Base-by-base conservation (phyloP, 495 filamentous ascomycete species). In the Cladorrhinum samala region DNA sequence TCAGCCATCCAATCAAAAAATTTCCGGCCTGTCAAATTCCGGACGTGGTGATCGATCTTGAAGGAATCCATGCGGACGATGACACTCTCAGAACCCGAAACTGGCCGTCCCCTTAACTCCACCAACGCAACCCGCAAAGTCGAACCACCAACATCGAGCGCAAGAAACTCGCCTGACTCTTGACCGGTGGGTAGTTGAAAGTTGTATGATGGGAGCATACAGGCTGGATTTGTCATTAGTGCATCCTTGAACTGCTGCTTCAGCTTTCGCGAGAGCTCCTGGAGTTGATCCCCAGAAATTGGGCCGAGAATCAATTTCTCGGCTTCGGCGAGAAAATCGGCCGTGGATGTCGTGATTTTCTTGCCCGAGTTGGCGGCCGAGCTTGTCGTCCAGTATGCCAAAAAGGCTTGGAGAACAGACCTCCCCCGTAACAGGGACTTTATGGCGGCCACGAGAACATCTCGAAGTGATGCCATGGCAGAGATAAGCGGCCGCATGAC, bases 1-100 rank as follows among this genome's bases (percentile, higher is more conserved):
- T 83, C 78, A 2, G 88, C 87, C 69, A 95, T 91, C 89, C 89
- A 95, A 42, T 83, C 74, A 57, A 93, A 95, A 42, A 92, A 81
- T 9, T 58, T 63, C 42, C 66, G 53, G n/a, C 78, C 78, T 21
- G 66, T 65, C 3, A 80, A 63, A 37, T 60, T 60, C 56, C 70
- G 76, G 33, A 78, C 59, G 21, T 65, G 58, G 21, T 63, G 67
- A 49, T 71, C 72, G 61, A 81, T 81, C 63, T 74, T 76, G 64
- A 76, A 79, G 39, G 67, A 71, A 43, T 68, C 63, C 60, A 74
- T 71, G 17, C 66, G 72, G 45, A 78, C 55, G 44, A 81, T 78
- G 23, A 56, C 55, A 43, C 59, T 68, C 58, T 69, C 67, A 14
- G 16, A 17, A 4, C 50, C 55, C 11, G 50, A 47, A 51, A 56